Base-by-base conservation (phyloP, 208 protist species). In the Spongospora subterranea region DNA sequence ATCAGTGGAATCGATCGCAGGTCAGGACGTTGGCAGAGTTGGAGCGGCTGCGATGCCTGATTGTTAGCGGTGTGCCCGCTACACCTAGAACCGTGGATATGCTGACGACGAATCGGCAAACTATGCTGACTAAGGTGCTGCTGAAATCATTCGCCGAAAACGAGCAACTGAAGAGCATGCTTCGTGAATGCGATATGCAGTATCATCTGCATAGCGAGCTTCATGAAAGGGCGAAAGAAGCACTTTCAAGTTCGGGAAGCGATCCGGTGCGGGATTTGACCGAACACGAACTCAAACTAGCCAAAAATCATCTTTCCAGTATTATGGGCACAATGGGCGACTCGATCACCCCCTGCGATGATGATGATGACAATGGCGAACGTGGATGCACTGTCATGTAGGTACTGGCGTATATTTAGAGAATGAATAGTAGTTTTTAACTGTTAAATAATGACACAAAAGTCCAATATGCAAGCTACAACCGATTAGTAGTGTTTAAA, bases 1-100 rank as follows among this genome's bases (percentile, higher is more conserved):
- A 82, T 6, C 17, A 82, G 35, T 82, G 71, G 71, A 82, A 82
- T 43, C 35, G n/a, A 6, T 20, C 71, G 71, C 71, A 82, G 71
- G 71, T 82, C 13, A 6, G 71, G 35, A 35, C n/a, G 71, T 43
- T 82, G n/a, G 71, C 71, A 20, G 71, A 82, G n/a, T 17, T 82
- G 35, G 71, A 82, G 71, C 71, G 71, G 13, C 6, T 82, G 71
- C 71, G 71, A 35, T 35, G 71, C 71, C 17, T 40, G 71, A 82
- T 82, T 82, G 71, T 43, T n/a, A 82, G 71, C 6, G n/a, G n/a
- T 82, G 35, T n/a, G 35, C 13, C n/a, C 71, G 71, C n/a, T 6
- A 13, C 6, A 82, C n/a, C 71, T 13, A 82, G 71, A 6, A 82
- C 35, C 6, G 35, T 20, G 71, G 35, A 20, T 43, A 35, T 82